Percentiles rank a stretch among this genome's conserved stretches.
These are phyloP conservation scores for Baorangia bicolor DNA, from an alignment of 768 basidiomycete species.

Conservation along the genomic window DNA sequence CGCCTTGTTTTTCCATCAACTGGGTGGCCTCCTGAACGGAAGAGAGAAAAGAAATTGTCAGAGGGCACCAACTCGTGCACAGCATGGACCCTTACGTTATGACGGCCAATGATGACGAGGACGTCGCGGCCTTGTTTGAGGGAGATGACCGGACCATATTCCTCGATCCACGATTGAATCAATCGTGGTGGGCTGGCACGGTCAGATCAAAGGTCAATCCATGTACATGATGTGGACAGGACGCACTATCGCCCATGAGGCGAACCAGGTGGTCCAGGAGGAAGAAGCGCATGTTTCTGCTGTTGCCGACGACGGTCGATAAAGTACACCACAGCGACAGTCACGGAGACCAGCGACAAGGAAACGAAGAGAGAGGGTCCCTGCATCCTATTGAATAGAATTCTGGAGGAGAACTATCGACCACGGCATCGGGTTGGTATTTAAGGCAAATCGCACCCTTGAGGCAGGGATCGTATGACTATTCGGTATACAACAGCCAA, in stretches of 20 bases:
- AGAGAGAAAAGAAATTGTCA: not conserved
- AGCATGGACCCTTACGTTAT: not conserved
- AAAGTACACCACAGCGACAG: not conserved
- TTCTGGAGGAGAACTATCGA: not conserved
- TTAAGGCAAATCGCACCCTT: not conserved
- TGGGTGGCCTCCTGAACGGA: constrained; percentile 43
- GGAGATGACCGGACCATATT: too few species aligned
- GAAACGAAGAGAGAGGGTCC: not conserved
- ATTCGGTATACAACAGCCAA: not conserved
- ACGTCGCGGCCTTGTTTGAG: too few species aligned
- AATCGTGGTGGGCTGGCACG: constrained; percentile 11
- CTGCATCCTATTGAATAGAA: not conserved
- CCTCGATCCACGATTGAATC: too few species aligned
- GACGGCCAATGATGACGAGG: too few species aligned
- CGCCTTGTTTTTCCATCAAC: constrained; percentile 61
- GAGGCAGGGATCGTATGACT: not conserved
- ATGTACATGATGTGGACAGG: not conserved
- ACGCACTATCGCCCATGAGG: constrained; percentile 22
- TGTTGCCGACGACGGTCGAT: constrained; percentile 1
- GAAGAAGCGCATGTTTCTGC: too few species aligned
- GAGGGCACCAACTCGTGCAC: too few species aligned
- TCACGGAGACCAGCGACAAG: not conserved
- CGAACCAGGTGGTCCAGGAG: too few species aligned
- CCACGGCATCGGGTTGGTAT: not conserved
- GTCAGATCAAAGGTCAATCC: not conserved